phyloP scores from a whole-genome alignment of 164 flowering plant species.

The Tinospora cordifolia region DNA sequence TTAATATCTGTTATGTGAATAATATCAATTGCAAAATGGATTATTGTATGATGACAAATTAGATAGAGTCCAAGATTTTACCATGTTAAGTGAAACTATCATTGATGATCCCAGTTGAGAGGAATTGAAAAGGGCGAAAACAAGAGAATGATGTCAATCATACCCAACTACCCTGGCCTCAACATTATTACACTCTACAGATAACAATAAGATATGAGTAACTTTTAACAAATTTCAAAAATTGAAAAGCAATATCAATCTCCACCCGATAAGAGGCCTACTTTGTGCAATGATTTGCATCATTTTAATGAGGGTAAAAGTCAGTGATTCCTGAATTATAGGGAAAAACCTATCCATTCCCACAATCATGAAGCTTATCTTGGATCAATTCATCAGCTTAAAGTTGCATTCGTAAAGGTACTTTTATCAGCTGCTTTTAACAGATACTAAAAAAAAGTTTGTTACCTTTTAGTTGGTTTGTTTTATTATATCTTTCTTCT shows the following conservation, averaged over 20 bases:
- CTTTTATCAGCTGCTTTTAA: not conserved
- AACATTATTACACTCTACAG: not conserved
- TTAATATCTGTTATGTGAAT: no score
- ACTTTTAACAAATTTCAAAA: no score
- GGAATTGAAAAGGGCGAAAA: not conserved
- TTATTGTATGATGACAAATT: not conserved
- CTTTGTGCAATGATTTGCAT: not conserved
- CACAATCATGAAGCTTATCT: not conserved
- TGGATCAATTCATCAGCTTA: not conserved
- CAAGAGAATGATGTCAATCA: not conserved
- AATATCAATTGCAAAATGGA: no score
- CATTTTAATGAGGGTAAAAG: not conserved
- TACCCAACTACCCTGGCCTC: not conserved
- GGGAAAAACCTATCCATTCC: not conserved
- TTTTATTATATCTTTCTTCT: not conserved
- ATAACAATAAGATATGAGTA: not conserved
- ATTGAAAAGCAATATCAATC: not conserved
- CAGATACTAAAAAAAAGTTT: not conserved
- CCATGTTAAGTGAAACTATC: not conserved
- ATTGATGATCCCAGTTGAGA: not conserved
- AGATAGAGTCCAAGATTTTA: not conserved
- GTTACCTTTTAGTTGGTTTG: not conserved
- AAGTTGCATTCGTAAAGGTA: not conserved
- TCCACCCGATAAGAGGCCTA: not conserved
- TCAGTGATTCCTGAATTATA: not conserved